Base-by-base conservation (phyloP, 805 yeast species). In the Metschnikowia bowlesiae region DNA sequence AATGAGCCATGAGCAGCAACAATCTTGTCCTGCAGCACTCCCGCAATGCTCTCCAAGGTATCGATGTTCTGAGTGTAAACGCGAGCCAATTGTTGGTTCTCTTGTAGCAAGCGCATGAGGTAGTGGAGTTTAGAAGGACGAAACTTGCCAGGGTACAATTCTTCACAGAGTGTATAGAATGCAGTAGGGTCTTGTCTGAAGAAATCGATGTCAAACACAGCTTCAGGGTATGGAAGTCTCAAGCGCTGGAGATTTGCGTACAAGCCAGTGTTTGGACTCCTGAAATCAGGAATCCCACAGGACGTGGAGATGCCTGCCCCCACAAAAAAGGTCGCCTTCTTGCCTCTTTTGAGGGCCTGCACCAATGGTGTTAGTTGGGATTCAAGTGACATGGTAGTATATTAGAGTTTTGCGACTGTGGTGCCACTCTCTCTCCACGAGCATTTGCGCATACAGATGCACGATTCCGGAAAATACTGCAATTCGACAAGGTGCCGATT, bases 1-100 rank as follows among this genome's bases (percentile, higher is more conserved):
- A 92, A 92, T 2, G 96, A 88, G 0, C 99, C 99, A 67, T 92
- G 98, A 0, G 98, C 98, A 62, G 90, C 97, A 0, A 92, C 84
- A 2, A 92, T 74, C 52, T 68, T 74, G 11, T 83, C 82, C 16
- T 73, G 81, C 0, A 71, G 62, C 2, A 92, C 79, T 0, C 96
- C 96, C 0, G 96, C 94, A 16, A 85, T 71, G 56, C 95, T 75
- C 63, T 92, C 99, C 54, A 92, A 71, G 0, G 97, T 90, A 63
- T 92, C 98, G 44, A 92, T 91, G 63, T 92, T 92, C 64, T 92
- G 98, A 0, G 97, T 89, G 64, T 88, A 92, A 9, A 91, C 82
- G 49, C 97, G 72, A 41, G 79, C 70, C 56, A 92, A 69, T 37
- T 71, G 66, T 2, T 78, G 76, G 55, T 85, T 81, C 36, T 83